phyloP scores from a whole-genome alignment of 2,329 filamentous ascomycete genomes.

The Ophiostoma tasmaniense region DNA sequence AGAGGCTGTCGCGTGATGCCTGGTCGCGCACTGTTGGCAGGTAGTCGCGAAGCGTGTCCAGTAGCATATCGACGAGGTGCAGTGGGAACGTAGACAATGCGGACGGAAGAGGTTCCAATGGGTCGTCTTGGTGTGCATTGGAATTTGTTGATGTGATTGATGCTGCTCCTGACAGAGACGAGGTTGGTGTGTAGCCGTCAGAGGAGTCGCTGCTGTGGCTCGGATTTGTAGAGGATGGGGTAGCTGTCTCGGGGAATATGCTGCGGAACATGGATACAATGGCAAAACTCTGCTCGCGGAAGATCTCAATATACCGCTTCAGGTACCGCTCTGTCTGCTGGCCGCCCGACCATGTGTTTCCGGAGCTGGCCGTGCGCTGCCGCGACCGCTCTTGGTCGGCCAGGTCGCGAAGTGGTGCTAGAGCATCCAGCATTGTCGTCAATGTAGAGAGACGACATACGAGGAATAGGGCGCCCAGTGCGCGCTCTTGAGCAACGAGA shows the following conservation, averaged over 20 bases:
- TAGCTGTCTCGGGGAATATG: conserved; percentile 56
- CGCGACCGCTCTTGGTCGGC: conserved; percentile 71
- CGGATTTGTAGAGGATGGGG: conserved; percentile 9
- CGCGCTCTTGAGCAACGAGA: conserved; percentile 43
- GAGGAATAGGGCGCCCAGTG: conserved; percentile 75
- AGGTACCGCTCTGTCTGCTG: conserved; percentile 92
- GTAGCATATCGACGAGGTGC: conserved; percentile 71
- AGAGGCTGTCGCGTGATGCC: conserved; percentile 70
- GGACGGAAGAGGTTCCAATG: conserved; percentile 57
- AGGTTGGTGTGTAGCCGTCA: background rate
- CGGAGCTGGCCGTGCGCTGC: conserved; percentile 31
- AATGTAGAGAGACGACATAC: conserved; percentile 78
- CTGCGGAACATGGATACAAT: conserved; percentile 92
- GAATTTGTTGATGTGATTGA: conserved; percentile 7
- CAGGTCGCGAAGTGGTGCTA: conserved; percentile 77
- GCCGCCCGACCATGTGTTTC: conserved; percentile 54
- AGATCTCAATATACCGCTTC: conserved; percentile 94
- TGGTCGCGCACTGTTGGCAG: conserved; percentile 75
- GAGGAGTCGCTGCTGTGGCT: background rate
- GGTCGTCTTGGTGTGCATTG: background rate
- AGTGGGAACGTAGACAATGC: conserved; percentile 77
- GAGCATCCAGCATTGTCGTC: conserved; percentile 66
- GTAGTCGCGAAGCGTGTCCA: conserved; percentile 66
- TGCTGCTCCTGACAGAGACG: background rate
- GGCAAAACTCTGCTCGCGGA: conserved; percentile 92